Base-by-base conservation (phyloP, 1,284 basidiomycete genomes). In the Ganoderma boninense region DNA sequence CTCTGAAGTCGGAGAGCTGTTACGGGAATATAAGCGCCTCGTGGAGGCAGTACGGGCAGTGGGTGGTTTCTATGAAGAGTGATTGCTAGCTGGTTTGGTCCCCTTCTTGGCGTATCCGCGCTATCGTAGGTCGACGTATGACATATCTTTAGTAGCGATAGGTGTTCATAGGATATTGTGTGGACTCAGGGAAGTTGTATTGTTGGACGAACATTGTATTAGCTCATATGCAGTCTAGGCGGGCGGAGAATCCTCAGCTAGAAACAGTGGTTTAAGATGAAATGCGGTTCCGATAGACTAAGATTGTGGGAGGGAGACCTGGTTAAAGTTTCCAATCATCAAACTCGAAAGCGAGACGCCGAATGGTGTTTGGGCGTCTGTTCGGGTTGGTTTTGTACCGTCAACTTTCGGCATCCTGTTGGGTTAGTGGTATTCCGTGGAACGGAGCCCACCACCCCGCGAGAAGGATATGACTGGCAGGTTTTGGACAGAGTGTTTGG, bases 11-110 rank as follows among this genome's bases (percentile, higher is more conserved):
- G 88, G 86, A 0, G 89, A 92, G 71, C 83, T 97, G 49, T 81
- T 97, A 75, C 81, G 84, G 40, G 95, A 96, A 73, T 96, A 97
- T 80, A 87, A 89, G 71, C 84, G 91, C 26, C 77, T 95, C 63
- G 92, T 80, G 13, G 84, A 84, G 66, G 83, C 81, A 11, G 74
- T 86, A 57, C 75, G 80, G 29, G 81, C 80, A 2, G 76, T 85
- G 76, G 84, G 83, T 29, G 83, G 82, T 4, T 86, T 86, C 68
- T 76, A 82, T 26, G 81, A 83, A 26, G 79, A 80, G 64, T 77
- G 52, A 70, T 26, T 23, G 54, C 29, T 57, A 20, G 18, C 54
- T 32, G 54, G 14, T 13, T 20, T 14, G 49, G 49, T 14, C 20
- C 46, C 5, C 3, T 23, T 20, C n/a, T 49, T 49, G 49, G 8